These are phyloP conservation scores for Fusarium equiseti DNA, from an alignment of 2,329 filamentous ascomycete species.

Conservation along the genomic window DNA sequence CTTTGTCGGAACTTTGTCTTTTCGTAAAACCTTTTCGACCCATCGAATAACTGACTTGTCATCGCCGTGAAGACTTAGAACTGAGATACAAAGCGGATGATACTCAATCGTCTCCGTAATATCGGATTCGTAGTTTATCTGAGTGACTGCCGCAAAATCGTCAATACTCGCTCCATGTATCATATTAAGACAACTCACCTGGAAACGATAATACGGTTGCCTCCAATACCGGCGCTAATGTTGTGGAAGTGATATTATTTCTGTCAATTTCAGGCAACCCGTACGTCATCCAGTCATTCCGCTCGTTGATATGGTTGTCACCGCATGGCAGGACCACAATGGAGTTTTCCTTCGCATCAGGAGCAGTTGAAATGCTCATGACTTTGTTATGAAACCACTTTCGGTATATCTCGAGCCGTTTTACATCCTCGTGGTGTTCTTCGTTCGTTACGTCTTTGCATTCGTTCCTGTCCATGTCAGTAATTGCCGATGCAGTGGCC, in stretches of 20 bases:
- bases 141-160: conserved; percentile 42
- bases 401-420: conserved; percentile 47
- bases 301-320: conserved; percentile 14
- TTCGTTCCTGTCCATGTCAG: conserved; percentile 35
- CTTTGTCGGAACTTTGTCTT: conserved; percentile 45
- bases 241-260: conserved; percentile 41
- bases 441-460: conserved; percentile 29
- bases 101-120: conserved; percentile 49
- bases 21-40: conserved; percentile 47
- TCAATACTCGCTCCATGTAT: conserved; percentile 12
- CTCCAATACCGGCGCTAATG: conserved; percentile 49
- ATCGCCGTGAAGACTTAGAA: conserved; percentile 48
- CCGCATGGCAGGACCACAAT: conserved; percentile 50
- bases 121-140: conserved; percentile 49
- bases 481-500: no score
- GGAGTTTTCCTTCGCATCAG: conserved; percentile 34
- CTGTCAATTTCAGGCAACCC: no score
- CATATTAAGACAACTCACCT: conserved; percentile 47
- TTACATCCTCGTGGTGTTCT: conserved; percentile 20
- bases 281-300: no score
- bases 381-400: conserved; percentile 51
- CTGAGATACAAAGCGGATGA: conserved; percentile 48
- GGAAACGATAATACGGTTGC: conserved; percentile 51
- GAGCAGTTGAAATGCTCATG: conserved; percentile 28
- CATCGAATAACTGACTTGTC: conserved; percentile 47